phyloP scores from a whole-genome alignment of 331 rosid genomes.

The Malus hybrid region DNA sequence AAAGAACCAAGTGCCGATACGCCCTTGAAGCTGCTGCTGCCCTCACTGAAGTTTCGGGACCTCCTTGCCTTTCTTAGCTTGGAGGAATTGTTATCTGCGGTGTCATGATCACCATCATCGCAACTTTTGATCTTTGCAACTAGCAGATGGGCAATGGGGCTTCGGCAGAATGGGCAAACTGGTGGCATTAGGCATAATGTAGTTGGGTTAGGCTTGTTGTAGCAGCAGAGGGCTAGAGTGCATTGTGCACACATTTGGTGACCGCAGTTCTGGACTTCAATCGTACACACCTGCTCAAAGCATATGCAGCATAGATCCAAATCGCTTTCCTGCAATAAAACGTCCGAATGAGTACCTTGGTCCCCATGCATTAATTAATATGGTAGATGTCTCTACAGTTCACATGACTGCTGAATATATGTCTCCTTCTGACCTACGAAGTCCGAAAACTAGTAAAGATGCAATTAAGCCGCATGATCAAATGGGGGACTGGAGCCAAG shows the following conservation, averaged over 20 bases:
- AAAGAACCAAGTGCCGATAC: constrained; percentile 48
- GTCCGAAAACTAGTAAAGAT: not conserved
- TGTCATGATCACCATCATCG: constrained; percentile 43
- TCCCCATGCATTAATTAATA: not conserved
- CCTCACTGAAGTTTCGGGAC: constrained; percentile 59
- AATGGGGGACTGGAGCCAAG: not conserved
- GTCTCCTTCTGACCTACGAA: not conserved
- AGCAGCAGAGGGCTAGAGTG: constrained; percentile 87
- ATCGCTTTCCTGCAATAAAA: constrained; percentile 56
- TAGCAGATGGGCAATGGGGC: constrained; percentile 48
- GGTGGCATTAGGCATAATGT: constrained; percentile 69
- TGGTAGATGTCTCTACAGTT: not conserved
- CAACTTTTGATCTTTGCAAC: constrained; percentile 50
- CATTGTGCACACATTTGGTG: constrained; percentile 99
- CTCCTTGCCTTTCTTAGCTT: constrained; percentile 54
- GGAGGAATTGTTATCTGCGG: constrained; percentile 35
- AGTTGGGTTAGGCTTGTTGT: constrained; percentile 84
- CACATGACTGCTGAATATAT: not conserved
- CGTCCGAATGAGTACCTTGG: not conserved
- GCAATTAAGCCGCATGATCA: not conserved
- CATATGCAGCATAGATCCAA: constrained; percentile 86
- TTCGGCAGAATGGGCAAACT: constrained; percentile 93
- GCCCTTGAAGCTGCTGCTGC: constrained; percentile 87
- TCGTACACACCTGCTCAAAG: constrained; percentile 86
- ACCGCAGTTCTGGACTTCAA: constrained; percentile 83